Conservation (phyloP, 495 filamentous ascomycete species). For the Lasiosphaeria miniovina region DNA sequence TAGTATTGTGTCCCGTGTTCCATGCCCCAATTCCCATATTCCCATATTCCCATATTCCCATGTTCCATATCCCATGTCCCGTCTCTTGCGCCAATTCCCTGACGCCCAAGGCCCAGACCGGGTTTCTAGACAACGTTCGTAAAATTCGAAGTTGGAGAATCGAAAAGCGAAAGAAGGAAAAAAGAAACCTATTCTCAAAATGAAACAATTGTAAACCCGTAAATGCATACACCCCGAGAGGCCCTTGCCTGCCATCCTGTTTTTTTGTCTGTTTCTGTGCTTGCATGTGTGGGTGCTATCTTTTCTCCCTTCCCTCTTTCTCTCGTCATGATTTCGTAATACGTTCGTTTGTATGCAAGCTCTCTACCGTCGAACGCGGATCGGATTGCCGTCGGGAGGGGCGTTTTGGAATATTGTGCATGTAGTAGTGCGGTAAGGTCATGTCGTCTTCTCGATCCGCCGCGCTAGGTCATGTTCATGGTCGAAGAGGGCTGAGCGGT, state of each 20-base stretch:
- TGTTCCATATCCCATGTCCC: not conserved
- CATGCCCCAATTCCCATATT: not conserved
- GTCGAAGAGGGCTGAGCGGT: constrained; percentile 29
- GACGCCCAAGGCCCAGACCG: not conserved
- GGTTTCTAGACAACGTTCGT: not conserved
- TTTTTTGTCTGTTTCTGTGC: not conserved
- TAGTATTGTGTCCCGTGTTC: not conserved
- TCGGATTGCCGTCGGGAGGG: too few species aligned
- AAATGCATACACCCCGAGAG: not conserved
- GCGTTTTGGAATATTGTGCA: too few species aligned
- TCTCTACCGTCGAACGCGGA: too few species aligned
- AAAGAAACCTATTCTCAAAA: not conserved
- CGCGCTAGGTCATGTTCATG: constrained; percentile 29
- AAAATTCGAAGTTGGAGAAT: not conserved
- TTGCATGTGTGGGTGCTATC: too few species aligned
- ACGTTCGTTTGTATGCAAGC: not conserved
- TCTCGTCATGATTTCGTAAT: not conserved
- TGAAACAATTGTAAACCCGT: not conserved
- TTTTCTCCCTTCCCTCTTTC: not conserved
- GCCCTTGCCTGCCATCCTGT: not conserved
- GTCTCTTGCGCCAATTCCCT: not conserved
- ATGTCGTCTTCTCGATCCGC: not conserved
- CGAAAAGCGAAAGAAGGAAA: not conserved
- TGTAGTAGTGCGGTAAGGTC: not conserved
- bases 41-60: not conserved